Conservation (phyloP, 2,329 filamentous ascomycete genomes). For the Aspergillus eucalypticola region DNA sequence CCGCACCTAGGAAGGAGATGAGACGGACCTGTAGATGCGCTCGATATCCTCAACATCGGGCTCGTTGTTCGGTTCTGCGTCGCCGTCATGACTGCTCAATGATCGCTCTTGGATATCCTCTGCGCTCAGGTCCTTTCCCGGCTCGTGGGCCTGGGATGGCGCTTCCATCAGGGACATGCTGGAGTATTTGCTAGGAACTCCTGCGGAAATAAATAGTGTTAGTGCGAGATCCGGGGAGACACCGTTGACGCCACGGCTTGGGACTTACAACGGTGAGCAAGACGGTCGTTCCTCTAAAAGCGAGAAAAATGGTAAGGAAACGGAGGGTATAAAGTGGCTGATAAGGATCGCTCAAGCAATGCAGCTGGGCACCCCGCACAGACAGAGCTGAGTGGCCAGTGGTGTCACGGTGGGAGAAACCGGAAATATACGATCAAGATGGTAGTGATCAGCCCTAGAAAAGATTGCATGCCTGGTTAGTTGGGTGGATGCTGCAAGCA, state of each 20-base stretch:
- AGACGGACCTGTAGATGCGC: slow-evolving; percentile 38
- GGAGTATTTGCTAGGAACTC: neutral
- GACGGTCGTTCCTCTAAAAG: neutral
- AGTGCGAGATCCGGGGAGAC: neutral
- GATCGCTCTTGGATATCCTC: slow-evolving; percentile 9
- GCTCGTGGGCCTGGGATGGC: neutral
- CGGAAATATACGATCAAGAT: neutral
- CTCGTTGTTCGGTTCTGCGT: slow-evolving; percentile 26
- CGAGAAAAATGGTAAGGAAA: neutral
- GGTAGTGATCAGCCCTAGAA: slow-evolving; percentile 8
- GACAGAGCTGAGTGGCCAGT: neutral
- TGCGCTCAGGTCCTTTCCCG: slow-evolving; percentile 6
- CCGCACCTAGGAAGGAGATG: neutral
- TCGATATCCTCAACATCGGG: slow-evolving; percentile 37
- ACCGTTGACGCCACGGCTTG: neutral
- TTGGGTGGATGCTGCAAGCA: neutral
- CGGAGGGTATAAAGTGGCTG: neutral
- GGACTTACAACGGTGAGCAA: neutral
- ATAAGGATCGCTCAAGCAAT: neutral
- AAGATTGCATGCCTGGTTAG: neutral
- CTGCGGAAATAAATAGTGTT: neutral
- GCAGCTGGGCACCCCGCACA: slow-evolving; percentile 6
- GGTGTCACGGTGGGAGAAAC: neutral
- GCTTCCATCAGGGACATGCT: slow-evolving; percentile 9
- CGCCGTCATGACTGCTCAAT: slow-evolving; percentile 17